A percentile compares a stretch with the other conserved stretches of the same genome.
phyloP scores from a whole-genome alignment of 2,329 filamentous ascomycete genomes.

The Penicillium sp. region DNA sequence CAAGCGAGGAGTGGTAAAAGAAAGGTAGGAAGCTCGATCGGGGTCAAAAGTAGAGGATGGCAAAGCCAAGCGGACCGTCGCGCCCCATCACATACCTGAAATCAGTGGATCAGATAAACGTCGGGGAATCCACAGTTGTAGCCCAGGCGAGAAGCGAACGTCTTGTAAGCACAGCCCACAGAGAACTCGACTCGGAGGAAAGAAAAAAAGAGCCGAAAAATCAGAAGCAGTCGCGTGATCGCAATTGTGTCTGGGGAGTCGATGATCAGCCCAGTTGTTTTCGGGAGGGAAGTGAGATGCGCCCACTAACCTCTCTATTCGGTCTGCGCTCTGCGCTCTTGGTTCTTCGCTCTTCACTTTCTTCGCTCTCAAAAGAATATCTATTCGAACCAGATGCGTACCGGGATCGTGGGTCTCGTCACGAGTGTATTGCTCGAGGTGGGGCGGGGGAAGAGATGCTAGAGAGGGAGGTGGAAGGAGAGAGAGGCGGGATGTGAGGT shows the following conservation, averaged over 20 bases:
- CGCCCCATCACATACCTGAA: not conserved
- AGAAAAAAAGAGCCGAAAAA: not conserved
- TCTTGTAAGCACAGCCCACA: not conserved
- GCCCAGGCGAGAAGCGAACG: not conserved
- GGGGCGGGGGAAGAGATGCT: not conserved
- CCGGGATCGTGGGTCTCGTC: slow-evolving; percentile 28
- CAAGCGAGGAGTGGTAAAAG: not conserved
- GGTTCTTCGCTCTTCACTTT: slow-evolving; percentile 2
- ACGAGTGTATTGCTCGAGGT: slow-evolving; percentile 9
- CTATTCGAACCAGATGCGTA: slow-evolving; percentile 27
- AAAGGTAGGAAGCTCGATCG: not conserved
- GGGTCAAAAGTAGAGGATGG: not conserved
- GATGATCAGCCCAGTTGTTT: not conserved
- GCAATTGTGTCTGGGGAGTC: slow-evolving; percentile 1
- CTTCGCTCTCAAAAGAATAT: slow-evolving; percentile 8
- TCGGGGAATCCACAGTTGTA: not conserved
- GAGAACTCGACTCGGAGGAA: not conserved
- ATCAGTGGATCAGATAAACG: not conserved
- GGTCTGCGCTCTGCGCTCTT: not conserved
- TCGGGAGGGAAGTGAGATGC: slow-evolving; percentile 3
- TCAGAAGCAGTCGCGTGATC: slow-evolving; percentile 10
- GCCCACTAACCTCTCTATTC: slow-evolving; percentile 37
- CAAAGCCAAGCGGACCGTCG: not conserved
- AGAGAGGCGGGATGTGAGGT: not conserved
- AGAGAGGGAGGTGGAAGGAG: not conserved